phyloP scores from a whole-genome alignment of 176 grass and related monocot genomes.

The Oryza rufipogon region DNA sequence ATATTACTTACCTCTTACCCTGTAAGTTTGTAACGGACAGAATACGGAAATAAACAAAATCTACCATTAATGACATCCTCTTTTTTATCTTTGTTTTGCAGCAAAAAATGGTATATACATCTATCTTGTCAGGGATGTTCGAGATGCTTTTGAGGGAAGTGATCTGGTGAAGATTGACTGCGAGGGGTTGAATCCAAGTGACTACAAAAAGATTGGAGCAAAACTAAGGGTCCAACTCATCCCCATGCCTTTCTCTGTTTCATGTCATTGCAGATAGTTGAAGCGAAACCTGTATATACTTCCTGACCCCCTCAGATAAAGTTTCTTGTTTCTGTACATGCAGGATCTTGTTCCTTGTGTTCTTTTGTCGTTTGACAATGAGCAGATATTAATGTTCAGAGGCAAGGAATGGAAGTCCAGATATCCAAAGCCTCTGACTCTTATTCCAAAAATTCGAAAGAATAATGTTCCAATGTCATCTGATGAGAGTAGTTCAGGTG shows the following conservation, averaged over 20 bases:
- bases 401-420: slow-evolving; percentile 90
- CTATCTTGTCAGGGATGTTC: slow-evolving; percentile 84
- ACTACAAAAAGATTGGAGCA: slow-evolving; percentile 97
- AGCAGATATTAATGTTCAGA: slow-evolving; percentile 89
- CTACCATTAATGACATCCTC: neutral
- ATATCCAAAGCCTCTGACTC: slow-evolving; percentile 56
- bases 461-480: slow-evolving; percentile 33
- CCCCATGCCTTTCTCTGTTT: slow-evolving; percentile 22
- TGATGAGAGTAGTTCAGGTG: slow-evolving; percentile 66
- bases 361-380: slow-evolving; percentile 89
- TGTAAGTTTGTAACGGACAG: neutral
- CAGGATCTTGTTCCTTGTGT: slow-evolving; percentile 96
- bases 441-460: slow-evolving; percentile 50
- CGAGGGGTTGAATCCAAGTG: slow-evolving; percentile 89
- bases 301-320: slow-evolving; percentile 17
- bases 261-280: slow-evolving; percentile 21
- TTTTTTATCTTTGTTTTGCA: slow-evolving; percentile 37
- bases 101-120: slow-evolving; percentile 98
- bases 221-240: slow-evolving; percentile 74
- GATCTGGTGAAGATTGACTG: slow-evolving; percentile 86
- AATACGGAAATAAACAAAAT: neutral
- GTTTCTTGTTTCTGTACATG: slow-evolving; percentile 43
- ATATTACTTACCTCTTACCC: slow-evolving; percentile 26
- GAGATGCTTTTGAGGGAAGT: slow-evolving; percentile 82
- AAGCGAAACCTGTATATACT: slow-evolving; percentile 20